A percentile compares a stretch with the other conserved stretches of the same genome.
Conservation (phyloP, 768 basidiomycete species). For the Mycena filopes region DNA sequence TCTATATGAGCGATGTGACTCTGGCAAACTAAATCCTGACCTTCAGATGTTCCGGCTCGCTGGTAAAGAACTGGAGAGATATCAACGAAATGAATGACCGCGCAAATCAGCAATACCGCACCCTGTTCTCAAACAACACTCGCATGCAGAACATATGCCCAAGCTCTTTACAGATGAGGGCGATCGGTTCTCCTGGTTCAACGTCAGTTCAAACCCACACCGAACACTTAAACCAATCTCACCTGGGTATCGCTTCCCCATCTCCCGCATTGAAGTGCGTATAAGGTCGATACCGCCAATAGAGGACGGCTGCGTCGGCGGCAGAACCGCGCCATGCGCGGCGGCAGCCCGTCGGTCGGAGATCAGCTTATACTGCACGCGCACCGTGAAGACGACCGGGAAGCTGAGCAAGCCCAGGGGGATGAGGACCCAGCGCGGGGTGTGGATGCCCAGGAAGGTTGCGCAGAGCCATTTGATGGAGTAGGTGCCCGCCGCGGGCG, state of each 20-base stretch:
- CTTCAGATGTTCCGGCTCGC: constrained; percentile 61
- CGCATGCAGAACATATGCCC: constrained; percentile 17
- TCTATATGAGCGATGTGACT: no score
- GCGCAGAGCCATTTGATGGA: constrained; percentile 18
- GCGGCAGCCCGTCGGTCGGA: constrained; percentile 8
- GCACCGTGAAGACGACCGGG: constrained; percentile 11
- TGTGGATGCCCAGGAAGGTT: background rate
- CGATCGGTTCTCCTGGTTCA: constrained; percentile 15
- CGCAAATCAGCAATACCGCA: background rate
- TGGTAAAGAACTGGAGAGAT: constrained; percentile 43
- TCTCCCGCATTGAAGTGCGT: background rate
- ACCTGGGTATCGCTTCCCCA: constrained; percentile 12
- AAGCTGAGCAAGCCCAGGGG: constrained; percentile 17
- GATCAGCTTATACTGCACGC: constrained; percentile 7
- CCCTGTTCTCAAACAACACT: constrained; percentile 24
- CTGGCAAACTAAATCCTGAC: no score
- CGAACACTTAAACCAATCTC: background rate
- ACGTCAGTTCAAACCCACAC: background rate
- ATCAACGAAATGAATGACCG: background rate
- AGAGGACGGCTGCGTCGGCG: constrained; percentile 12
- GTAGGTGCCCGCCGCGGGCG: background rate
- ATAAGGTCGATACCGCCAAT: constrained; percentile 27
- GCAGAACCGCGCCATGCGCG: constrained; percentile 20
- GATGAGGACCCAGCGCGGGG: constrained; percentile 1
- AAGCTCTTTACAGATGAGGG: background rate